Conservation (phyloP, 192 early-diverging fungal genomes). For the Coemansia sp. region DNA sequence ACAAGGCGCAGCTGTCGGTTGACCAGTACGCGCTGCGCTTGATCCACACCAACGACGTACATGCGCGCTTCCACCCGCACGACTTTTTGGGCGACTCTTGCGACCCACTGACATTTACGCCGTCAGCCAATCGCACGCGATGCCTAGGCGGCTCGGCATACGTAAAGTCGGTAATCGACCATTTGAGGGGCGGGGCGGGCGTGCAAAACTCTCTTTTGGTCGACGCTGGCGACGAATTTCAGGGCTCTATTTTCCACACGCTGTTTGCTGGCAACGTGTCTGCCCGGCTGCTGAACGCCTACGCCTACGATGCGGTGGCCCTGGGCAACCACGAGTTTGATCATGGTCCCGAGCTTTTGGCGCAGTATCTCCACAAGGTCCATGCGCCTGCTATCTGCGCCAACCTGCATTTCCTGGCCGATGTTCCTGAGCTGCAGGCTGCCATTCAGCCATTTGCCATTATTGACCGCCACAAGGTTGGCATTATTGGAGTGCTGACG, state of each 20-base stretch:
- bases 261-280: conserved; percentile 63
- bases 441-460: conserved; percentile 71
- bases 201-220: conserved; percentile 58
- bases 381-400: conserved; percentile 67
- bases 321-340: conserved; percentile 81
- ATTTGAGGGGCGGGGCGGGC: conserved; percentile 48
- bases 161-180: conserved; percentile 63
- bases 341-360: conserved; percentile 59
- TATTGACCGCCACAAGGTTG: conserved; percentile 66
- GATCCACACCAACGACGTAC: conserved; percentile 62
- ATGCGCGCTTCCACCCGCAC: conserved; percentile 54
- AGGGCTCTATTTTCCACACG: conserved; percentile 67
- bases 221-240: conserved; percentile 73
- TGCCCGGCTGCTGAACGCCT: conserved; percentile 63
- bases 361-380: conserved; percentile 57
- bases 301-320: conserved; percentile 60
- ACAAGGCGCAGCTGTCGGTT: conserved; percentile 1
- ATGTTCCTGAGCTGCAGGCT: conserved; percentile 49
- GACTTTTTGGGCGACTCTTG: conserved; percentile 53
- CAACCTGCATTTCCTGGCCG: conserved; percentile 60
- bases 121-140: background rate
- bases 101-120: conserved; percentile 16
- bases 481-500: conserved; percentile 68
- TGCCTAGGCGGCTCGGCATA: conserved; percentile 70
- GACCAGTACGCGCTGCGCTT: conserved; percentile 45